Conservation (phyloP, 345 rosid genomes). For the Adansonia digitata region DNA sequence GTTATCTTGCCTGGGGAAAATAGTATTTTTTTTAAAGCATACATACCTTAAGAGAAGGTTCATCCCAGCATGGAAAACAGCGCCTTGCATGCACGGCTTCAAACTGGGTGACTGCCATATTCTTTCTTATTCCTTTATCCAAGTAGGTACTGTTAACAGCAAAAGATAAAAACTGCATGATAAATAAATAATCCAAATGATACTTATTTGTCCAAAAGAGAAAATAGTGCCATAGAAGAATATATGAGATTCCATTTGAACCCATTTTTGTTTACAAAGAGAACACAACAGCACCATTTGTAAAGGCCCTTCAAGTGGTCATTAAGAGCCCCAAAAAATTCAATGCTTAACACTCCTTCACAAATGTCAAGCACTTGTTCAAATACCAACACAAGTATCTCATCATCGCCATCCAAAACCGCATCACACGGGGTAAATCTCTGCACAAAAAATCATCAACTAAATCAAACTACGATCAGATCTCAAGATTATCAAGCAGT, state of each 20-base stretch:
- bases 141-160: slow-evolving; percentile 25
- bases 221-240: neutral
- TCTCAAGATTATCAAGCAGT: neutral
- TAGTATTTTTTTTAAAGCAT: too few species aligned
- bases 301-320: slow-evolving; percentile 38
- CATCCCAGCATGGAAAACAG: slow-evolving; percentile 99
- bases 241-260: too few species aligned
- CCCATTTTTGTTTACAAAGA: neutral
- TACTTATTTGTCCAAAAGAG: too few species aligned
- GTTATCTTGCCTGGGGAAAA: too few species aligned
- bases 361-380: slow-evolving; percentile 27
- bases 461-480: too few species aligned
- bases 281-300: slow-evolving; percentile 28
- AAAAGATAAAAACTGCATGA: neutral
- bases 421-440: too few species aligned
- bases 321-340: slow-evolving; percentile 34
- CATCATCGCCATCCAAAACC: slow-evolving; percentile 31
- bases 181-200: neutral
- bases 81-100: slow-evolving; percentile 95
- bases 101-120: slow-evolving; percentile 98
- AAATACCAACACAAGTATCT: slow-evolving; percentile 37
- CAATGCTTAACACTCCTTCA: slow-evolving; percentile 27
- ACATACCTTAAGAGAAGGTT: slow-evolving; percentile 89
- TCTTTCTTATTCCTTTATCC: slow-evolving; percentile 44
- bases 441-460: too few species aligned